Base-by-base conservation (phyloP, 148 eudicot genomes). In the Cornus suecica region DNA sequence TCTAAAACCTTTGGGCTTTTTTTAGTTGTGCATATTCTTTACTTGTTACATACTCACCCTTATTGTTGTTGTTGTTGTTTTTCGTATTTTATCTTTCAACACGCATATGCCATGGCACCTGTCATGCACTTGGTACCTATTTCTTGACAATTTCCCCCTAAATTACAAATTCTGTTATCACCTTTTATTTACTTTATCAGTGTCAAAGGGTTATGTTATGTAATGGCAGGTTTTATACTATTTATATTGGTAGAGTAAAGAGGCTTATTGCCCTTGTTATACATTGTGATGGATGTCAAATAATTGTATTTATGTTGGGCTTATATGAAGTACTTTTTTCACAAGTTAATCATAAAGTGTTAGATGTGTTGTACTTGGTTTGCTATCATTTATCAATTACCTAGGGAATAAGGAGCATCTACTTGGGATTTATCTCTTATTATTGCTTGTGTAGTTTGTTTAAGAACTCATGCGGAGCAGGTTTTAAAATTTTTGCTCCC, bases 351-450 rank as follows among this genome's bases (percentile, higher is more conserved):
- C 70, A 60, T 23, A 6, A 28, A 60, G 45, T 18, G 62, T 23
- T 37, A 23, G 28, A 14, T 34, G 3, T 34, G 41, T 34, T 34
- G 41, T 25, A 23, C 14, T 61, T 27, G 14, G 24, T 61, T 60
- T 32, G 31, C 41, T 56, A 15, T 68, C 20, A 32, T 20, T 3
- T 23, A 22, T 71, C 10, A 2, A 7, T 34, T 34, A 34, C 41
- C 41, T 34, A 5, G 29, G 22, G 28, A 72, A 29, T 61, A 58
- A 58, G 26, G 26, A 65, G 23, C 20, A 29, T n/a, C 62, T 10
- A 72, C 5, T 72, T n/a, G 56, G 60, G 60, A 11, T 72, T 62
- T 72, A 31, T 72, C 9, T 64, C 31, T 9, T 30, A 52, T 32
- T 23, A 32, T 25, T 60, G 7, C 31, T 66, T 32, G 22, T 26